Conservation (phyloP, 2,329 filamentous ascomycete species). For the Penicillium freii region DNA sequence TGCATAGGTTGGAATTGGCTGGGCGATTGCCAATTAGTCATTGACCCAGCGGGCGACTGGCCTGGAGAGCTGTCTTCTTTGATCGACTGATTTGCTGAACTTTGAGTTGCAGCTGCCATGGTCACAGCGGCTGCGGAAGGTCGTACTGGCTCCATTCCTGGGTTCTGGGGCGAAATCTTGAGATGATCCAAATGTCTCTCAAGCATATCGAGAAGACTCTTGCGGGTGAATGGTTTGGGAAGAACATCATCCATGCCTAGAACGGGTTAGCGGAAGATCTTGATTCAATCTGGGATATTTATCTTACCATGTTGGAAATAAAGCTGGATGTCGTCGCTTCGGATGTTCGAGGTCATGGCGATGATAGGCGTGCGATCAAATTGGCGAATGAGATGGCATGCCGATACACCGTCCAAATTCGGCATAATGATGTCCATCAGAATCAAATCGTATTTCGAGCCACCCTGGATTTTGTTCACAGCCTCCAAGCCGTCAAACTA, state of each 20-base stretch:
- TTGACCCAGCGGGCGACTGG: slow-evolving; percentile 58
- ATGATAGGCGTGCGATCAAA: slow-evolving; percentile 84
- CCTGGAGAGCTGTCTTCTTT: slow-evolving; percentile 64
- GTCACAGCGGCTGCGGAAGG: slow-evolving; percentile 40
- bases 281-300: not conserved
- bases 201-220: slow-evolving; percentile 78
- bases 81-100: slow-evolving; percentile 54
- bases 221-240: slow-evolving; percentile 92
- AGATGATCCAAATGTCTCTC: slow-evolving; percentile 86
- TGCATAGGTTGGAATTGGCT: slow-evolving; percentile 58
- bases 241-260: slow-evolving; percentile 96
- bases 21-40: slow-evolving; percentile 64
- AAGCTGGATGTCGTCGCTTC: slow-evolving; percentile 92
- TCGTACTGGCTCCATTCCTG: slow-evolving; percentile 49
- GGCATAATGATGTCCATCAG: slow-evolving; percentile 98
- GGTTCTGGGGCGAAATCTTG: slow-evolving; percentile 62
- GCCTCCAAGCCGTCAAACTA: slow-evolving; percentile 86
- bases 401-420: slow-evolving; percentile 88
- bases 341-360: slow-evolving; percentile 98
- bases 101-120: slow-evolving; percentile 44
- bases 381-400: slow-evolving; percentile 88
- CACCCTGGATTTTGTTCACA: slow-evolving; percentile 75
- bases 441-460: slow-evolving; percentile 66
- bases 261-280: slow-evolving; percentile 23
- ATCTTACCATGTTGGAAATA: slow-evolving; percentile 91